phyloP scores from a whole-genome alignment of 176 grass and related monocot species.

The Aegilops bicornis region DNA sequence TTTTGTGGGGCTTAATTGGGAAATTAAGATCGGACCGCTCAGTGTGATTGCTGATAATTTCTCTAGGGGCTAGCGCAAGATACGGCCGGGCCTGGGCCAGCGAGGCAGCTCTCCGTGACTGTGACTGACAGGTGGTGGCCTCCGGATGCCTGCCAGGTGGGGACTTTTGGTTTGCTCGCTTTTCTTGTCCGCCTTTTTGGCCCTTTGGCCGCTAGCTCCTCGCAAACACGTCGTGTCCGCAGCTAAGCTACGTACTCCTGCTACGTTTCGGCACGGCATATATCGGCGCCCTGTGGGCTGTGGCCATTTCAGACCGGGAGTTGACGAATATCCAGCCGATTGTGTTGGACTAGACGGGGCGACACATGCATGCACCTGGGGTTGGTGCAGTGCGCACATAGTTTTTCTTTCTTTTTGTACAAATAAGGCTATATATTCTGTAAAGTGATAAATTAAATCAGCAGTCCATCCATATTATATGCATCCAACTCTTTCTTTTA shows the following conservation, averaged over 20 bases:
- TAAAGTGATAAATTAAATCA: background rate
- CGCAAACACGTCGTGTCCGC: slow-evolving; percentile 24
- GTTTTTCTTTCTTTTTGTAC: no score
- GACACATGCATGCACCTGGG: slow-evolving; percentile 33
- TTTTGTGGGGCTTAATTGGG: slow-evolving; percentile 10
- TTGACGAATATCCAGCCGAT: slow-evolving; percentile 35
- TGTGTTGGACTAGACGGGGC: background rate
- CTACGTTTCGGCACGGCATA: background rate
- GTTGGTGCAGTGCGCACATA: background rate
- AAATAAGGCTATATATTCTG: background rate
- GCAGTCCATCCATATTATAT: background rate
- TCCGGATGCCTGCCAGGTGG: slow-evolving; percentile 17
- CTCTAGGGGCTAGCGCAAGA: background rate
- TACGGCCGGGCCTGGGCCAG: background rate
- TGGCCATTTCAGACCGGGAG: slow-evolving; percentile 28
- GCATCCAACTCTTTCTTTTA: no score
- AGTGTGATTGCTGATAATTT: slow-evolving; percentile 34
- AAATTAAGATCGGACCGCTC: background rate
- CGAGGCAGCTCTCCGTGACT: background rate
- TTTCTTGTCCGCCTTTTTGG: background rate
- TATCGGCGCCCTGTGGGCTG: slow-evolving; percentile 23
- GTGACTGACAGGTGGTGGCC: slow-evolving; percentile 16
- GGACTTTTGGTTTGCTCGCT: background rate
- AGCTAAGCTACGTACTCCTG: background rate
- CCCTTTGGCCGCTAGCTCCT: background rate